A percentile compares a stretch with the other conserved stretches of the same genome.
Conservation (phyloP, 257 asterid genomes). For the Petrea volubilis region DNA sequence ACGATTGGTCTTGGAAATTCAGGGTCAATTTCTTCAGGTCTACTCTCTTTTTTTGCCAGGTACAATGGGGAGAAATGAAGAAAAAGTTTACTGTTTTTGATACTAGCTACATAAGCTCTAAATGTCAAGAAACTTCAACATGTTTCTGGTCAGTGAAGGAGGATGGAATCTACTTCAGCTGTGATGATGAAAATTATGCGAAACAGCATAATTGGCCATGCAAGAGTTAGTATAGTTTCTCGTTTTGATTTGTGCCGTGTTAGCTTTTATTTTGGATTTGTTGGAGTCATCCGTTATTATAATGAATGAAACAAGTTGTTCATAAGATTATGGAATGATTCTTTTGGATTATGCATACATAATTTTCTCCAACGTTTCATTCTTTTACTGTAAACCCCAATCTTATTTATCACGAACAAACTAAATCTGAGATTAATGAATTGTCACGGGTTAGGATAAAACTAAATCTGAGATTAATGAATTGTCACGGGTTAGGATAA, state of each 20-base stretch:
- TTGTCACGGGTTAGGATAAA: too few relatives aligned
- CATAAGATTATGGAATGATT: too few relatives aligned
- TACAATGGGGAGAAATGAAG: slow-evolving; percentile 30
- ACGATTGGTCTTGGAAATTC: slow-evolving; percentile 42
- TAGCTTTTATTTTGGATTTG: background rate
- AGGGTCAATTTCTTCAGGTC: slow-evolving; percentile 43
- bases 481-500: too few relatives aligned
- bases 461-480: too few relatives aligned
- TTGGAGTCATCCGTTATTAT: background rate
- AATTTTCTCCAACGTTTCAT: too few relatives aligned
- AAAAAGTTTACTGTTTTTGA: slow-evolving; percentile 36
- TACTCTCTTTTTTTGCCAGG: slow-evolving; percentile 41
- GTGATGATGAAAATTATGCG: slow-evolving; percentile 34
- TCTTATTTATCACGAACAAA: too few relatives aligned
- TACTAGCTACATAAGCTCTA: slow-evolving; percentile 33
- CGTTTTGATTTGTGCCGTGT: background rate
- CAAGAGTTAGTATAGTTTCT: background rate
- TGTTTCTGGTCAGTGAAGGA: slow-evolving; percentile 49
- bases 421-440: too few relatives aligned
- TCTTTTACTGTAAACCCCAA: too few relatives aligned
- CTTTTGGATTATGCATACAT: background rate
- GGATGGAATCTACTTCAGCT: slow-evolving; percentile 44
- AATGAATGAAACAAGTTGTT: background rate
- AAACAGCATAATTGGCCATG: slow-evolving; percentile 27
- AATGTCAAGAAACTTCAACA: slow-evolving; percentile 46